Percentiles rank a stretch among this genome's conserved stretches.
These are phyloP conservation scores for Schizophyllum amplum DNA, from an alignment of 1,284 basidiomycete genomes.

Conservation along the genomic window DNA sequence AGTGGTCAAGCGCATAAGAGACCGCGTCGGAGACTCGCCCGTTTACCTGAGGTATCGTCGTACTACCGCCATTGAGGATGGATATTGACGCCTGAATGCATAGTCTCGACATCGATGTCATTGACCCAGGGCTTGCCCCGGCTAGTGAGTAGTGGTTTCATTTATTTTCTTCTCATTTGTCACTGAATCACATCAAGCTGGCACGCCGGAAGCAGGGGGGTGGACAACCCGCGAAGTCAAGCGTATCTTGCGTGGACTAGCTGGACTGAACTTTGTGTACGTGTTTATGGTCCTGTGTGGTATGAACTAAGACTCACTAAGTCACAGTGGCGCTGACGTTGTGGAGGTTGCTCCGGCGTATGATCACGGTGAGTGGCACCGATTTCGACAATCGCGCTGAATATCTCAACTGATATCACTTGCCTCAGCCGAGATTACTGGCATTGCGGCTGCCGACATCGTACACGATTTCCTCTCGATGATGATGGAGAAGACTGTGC, in stretches of 20 bases:
- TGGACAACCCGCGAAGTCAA: conserved; percentile 80
- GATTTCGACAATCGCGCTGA: background rate
- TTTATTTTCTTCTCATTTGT: background rate
- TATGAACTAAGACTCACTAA: background rate
- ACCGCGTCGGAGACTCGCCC: conserved; percentile 57
- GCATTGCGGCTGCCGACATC: conserved; percentile 63
- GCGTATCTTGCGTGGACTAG: conserved; percentile 68
- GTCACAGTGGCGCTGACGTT: conserved; percentile 56
- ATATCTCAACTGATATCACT: background rate
- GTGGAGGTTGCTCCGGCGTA: conserved; percentile 83
- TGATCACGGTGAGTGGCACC: conserved; percentile 26
- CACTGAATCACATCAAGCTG: conserved; percentile 35
- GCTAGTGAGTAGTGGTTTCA: conserved; percentile 44
- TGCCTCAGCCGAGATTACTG: conserved; percentile 56
- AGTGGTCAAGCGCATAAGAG: conserved; percentile 54
- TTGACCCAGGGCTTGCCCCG: conserved; percentile 73
- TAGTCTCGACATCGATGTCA: background rate
- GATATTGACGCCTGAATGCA: conserved; percentile 60
- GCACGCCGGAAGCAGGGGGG: conserved; percentile 79
- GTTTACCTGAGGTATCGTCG: conserved; percentile 63
- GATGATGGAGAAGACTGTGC: conserved; percentile 25
- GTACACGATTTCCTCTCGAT: conserved; percentile 64
- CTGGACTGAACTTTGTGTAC: conserved; percentile 72
- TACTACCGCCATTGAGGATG: conserved; percentile 46
- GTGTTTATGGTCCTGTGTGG: conserved; percentile 34